These are phyloP conservation scores for Arachis stenosperma DNA, from an alignment of 306 rosid species.

Conservation along the genomic window DNA sequence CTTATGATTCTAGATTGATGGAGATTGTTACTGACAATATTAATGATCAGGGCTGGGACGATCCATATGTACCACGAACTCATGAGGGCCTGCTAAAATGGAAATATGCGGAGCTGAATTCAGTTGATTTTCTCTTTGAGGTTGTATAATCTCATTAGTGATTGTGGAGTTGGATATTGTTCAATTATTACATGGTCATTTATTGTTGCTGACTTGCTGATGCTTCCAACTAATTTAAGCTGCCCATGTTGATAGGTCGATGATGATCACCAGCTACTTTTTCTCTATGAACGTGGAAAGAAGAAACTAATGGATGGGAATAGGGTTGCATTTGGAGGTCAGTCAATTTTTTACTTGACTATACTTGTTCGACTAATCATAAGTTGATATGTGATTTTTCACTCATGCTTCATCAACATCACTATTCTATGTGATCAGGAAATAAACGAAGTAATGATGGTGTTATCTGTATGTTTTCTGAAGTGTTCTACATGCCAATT, in stretches of 20 bases:
- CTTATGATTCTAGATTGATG: slow-evolving; percentile 29
- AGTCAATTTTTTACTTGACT: slow-evolving; percentile 32
- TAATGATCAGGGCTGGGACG: slow-evolving; percentile 93
- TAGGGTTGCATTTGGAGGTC: slow-evolving; percentile 83
- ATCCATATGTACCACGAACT: slow-evolving; percentile 94
- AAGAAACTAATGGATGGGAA: slow-evolving; percentile 90
- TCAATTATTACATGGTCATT: slow-evolving; percentile 13
- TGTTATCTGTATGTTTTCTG: slow-evolving; percentile 11
- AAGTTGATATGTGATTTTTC: slow-evolving; percentile 11
- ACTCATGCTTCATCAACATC: slow-evolving; percentile 5
- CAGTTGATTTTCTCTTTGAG: slow-evolving; percentile 97
- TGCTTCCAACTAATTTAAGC: slow-evolving; percentile 38
- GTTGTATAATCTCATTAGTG: slow-evolving; percentile 49
- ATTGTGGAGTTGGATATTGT: slow-evolving; percentile 32
- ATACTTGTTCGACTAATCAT: slow-evolving; percentile 8
- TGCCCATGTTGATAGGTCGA: slow-evolving; percentile 64
- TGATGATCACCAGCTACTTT: slow-evolving; percentile 68
- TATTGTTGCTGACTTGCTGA: slow-evolving; percentile 30
- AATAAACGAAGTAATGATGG: slow-evolving; percentile 6
- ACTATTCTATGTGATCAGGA: not conserved
- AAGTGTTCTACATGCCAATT: not conserved
- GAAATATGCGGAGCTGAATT: slow-evolving; percentile 91
- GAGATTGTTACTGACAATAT: slow-evolving; percentile 32
- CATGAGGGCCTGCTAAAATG: slow-evolving; percentile 98
- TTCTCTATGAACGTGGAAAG: slow-evolving; percentile 87